Evolutionary conservation across 768 basidiomycete genomes (phyloP).

Genomic region (Neoboletus brunneissimus): DNA sequence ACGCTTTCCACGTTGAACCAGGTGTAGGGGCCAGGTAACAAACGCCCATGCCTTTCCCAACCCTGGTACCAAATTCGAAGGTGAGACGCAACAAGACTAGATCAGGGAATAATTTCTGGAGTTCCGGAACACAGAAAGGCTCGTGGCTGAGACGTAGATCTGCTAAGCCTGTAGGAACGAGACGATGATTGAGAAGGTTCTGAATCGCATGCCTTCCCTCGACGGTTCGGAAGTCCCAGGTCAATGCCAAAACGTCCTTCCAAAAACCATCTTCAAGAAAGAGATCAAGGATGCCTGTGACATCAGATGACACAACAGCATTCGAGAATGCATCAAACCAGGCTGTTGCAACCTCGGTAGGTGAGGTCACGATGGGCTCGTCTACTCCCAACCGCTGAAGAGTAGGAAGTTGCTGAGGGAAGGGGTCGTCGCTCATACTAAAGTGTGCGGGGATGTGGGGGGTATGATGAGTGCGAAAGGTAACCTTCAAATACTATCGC

Average conservation of each 20-base stretch:
- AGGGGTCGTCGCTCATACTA: conserved; percentile 17
- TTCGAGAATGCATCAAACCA: conserved; percentile 27
- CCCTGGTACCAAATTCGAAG: conserved; percentile 52
- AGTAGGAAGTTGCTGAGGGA: conserved; percentile 29
- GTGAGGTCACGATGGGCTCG: conserved; percentile 18
- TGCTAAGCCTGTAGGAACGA: conserved; percentile 25
- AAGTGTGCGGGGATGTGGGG: background rate
- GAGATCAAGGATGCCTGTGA: conserved; percentile 21
- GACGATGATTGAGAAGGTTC: conserved; percentile 39
- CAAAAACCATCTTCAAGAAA: conserved; percentile 39
- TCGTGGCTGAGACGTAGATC: conserved; percentile 20
- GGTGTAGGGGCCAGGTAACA: conserved; percentile 52
- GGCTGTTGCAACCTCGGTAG: conserved; percentile 19
- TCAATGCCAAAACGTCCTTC: conserved; percentile 53
- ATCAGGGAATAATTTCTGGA: conserved; percentile 49
- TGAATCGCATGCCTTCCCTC: conserved; percentile 38
- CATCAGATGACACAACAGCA: conserved; percentile 20
- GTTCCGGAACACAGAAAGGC: conserved; percentile 24
- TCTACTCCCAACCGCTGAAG: conserved; percentile 26
- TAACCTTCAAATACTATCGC: background rate
- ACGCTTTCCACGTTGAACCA: conserved; percentile 53
- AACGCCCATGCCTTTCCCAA: conserved; percentile 52
- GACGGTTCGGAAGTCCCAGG: conserved; percentile 56
- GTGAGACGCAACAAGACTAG: conserved; percentile 54
- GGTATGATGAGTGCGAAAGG: background rate